A percentile compares a stretch with the other conserved stretches of the same genome.
Conservation (phyloP, 2,329 filamentous ascomycete species). For the Hypoxylon sp. region DNA sequence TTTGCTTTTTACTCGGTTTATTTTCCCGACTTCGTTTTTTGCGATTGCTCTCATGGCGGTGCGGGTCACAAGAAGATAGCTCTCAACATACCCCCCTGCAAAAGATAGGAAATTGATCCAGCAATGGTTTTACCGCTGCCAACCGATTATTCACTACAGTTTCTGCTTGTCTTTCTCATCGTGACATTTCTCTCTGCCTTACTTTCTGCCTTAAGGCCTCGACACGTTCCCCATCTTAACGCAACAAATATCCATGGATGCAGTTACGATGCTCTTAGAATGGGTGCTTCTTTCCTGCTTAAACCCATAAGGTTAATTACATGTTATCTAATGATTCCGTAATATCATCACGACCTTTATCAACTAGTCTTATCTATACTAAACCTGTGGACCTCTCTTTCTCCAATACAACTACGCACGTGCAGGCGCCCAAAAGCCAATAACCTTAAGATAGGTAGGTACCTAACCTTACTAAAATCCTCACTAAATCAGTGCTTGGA, state of each 20-base stretch:
- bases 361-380: background rate
- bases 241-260: too few relatives aligned
- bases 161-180: background rate
- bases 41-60: conserved; percentile 48
- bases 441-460: background rate
- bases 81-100: conserved; percentile 47
- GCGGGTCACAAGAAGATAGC: conserved; percentile 51
- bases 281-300: background rate
- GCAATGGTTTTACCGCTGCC: conserved; percentile 47
- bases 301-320: background rate
- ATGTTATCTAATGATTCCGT: conserved; percentile 2
- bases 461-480: conserved; percentile 11
- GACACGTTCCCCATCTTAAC: too few relatives aligned
- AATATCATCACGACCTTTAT: conserved; percentile 9
- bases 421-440: background rate
- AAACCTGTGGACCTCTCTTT: conserved; percentile 6
- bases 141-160: conserved; percentile 18
- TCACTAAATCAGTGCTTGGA: background rate
- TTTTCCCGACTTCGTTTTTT: conserved; percentile 48
- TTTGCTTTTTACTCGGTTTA: conserved; percentile 50
- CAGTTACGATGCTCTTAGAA: background rate
- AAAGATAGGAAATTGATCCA: conserved; percentile 48
- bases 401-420: conserved; percentile 7
- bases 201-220: background rate
- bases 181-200: background rate